These are phyloP conservation scores for Hymenotorrendiella dingleyae DNA, from an alignment of 2,329 filamentous ascomycete species.

Conservation along the genomic window DNA sequence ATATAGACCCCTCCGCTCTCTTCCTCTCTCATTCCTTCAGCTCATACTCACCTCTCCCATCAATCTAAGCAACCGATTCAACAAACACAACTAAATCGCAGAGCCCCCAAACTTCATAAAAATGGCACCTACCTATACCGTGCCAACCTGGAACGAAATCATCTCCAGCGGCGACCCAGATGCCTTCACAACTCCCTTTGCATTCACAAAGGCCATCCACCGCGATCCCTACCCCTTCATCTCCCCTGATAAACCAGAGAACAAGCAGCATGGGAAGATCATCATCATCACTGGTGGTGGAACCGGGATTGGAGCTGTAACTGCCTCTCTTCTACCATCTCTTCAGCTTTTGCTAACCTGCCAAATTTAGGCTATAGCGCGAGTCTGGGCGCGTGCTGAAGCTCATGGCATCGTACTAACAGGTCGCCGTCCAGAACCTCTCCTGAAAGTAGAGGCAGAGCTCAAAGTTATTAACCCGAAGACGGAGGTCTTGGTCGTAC, in stretches of 20 bases:
- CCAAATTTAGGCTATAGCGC: not conserved
- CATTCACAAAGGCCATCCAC: constrained; percentile 2
- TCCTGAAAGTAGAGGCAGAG: not conserved
- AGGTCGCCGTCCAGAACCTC: constrained; percentile 1
- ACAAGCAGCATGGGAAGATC: not conserved
- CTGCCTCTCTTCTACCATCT: not conserved
- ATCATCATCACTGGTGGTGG: constrained; percentile 3
- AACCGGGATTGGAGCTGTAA: constrained; percentile 3
- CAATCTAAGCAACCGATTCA: no score
- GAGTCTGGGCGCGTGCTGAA: constrained; percentile 2
- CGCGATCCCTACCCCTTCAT: constrained; percentile 3
- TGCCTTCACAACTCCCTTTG: not conserved
- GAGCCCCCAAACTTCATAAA: no score
- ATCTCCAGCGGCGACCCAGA: constrained; percentile 6
- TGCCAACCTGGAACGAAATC: no score
- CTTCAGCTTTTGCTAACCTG: not conserved
- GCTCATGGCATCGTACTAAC: constrained; percentile 1
- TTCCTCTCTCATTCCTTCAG: no score
- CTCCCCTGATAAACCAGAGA: not conserved
- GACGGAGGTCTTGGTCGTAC: constrained; percentile 12
- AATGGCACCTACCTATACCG: no score
- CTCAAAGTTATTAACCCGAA: constrained; percentile 9
- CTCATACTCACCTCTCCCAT: no score
- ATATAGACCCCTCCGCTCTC: no score
- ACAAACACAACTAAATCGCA: no score